These are phyloP conservation scores for Fraxinus anomala DNA, from an alignment of 257 asterid genomes.

Conservation along the genomic window DNA sequence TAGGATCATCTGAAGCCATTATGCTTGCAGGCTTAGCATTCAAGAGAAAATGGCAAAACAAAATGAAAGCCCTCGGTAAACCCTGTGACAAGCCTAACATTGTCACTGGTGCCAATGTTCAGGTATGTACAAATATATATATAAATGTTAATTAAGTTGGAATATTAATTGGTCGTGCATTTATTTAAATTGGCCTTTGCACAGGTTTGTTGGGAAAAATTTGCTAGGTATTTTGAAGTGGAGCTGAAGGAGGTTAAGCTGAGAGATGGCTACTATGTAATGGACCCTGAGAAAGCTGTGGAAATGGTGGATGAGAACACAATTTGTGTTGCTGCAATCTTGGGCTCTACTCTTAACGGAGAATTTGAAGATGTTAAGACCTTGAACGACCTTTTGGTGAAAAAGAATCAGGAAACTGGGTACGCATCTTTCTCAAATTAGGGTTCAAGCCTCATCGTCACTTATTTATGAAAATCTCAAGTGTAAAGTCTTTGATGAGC, in stretches of 20 bases:
- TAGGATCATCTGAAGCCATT: constrained; percentile 92
- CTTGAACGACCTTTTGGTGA: constrained; percentile 65
- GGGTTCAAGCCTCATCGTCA: not conserved
- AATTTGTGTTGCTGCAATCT: constrained; percentile 84
- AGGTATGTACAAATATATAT: constrained; percentile 29
- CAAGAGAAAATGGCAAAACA: constrained; percentile 92
- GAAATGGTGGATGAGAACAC: constrained; percentile 95
- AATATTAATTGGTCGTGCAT: not conserved
- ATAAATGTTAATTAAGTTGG: not conserved
- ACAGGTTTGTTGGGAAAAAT: constrained; percentile 90
- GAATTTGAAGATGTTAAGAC: constrained; percentile 91
- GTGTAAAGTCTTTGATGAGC: not conserved
- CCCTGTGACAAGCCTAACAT: constrained; percentile 89
- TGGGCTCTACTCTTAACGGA: constrained; percentile 89
- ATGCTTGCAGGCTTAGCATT: constrained; percentile 95
- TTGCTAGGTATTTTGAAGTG: constrained; percentile 87
- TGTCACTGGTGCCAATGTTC: constrained; percentile 89
- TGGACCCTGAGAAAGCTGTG: constrained; percentile 86
- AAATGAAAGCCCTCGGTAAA: constrained; percentile 69
- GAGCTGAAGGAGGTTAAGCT: constrained; percentile 85
- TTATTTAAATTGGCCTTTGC: not conserved
- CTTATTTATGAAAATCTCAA: not conserved
- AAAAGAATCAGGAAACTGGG: constrained; percentile 79
- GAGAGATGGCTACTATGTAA: constrained; percentile 80
- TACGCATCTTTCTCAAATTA: constrained; percentile 11